Percentiles rank a stretch among this genome's conserved stretches.
These are phyloP conservation scores for Fusarium sp. DNA, from an alignment of 2,329 filamentous ascomycete genomes.

Conservation along the genomic window DNA sequence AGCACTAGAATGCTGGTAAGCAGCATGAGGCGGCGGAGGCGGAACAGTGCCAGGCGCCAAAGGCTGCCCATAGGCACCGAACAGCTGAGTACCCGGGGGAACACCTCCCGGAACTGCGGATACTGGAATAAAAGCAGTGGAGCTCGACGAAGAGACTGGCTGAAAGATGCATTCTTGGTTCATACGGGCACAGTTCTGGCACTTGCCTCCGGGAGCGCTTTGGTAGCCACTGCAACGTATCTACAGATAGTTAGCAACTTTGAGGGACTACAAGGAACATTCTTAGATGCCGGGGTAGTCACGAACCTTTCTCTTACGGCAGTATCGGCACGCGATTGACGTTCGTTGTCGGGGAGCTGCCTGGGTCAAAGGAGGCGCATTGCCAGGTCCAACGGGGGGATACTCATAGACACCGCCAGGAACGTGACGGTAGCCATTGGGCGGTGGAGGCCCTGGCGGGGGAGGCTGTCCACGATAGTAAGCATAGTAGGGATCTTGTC, in stretches of 20 bases:
- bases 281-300: not conserved
- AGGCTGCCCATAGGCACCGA: slow-evolving; percentile 71
- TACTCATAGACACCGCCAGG: slow-evolving; percentile 52
- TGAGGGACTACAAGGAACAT: not conserved
- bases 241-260: slow-evolving; percentile 53
- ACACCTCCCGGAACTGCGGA: slow-evolving; percentile 72
- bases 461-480: slow-evolving; percentile 48
- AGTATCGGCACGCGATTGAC: slow-evolving; percentile 73
- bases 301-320: slow-evolving; percentile 72
- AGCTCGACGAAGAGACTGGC: slow-evolving; percentile 69
- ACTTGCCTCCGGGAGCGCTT: slow-evolving; percentile 71
- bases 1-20: slow-evolving; percentile 44
- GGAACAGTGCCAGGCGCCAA: slow-evolving; percentile 57
- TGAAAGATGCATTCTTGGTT: slow-evolving; percentile 75
- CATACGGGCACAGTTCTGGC: slow-evolving; percentile 73
- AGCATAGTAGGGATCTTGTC: slow-evolving; percentile 55
- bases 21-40: slow-evolving; percentile 44
- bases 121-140: slow-evolving; percentile 72
- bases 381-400: slow-evolving; percentile 56
- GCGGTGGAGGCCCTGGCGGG: slow-evolving; percentile 52
- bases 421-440: slow-evolving; percentile 52
- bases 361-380: slow-evolving; percentile 60
- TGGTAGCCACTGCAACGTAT: slow-evolving; percentile 75
- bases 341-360: slow-evolving; percentile 72
- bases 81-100: slow-evolving; percentile 70